Percentiles rank a stretch among this genome's conserved stretches.
Conservation (phyloP, 345 rosid species). For the Pugionium cornutum region DNA sequence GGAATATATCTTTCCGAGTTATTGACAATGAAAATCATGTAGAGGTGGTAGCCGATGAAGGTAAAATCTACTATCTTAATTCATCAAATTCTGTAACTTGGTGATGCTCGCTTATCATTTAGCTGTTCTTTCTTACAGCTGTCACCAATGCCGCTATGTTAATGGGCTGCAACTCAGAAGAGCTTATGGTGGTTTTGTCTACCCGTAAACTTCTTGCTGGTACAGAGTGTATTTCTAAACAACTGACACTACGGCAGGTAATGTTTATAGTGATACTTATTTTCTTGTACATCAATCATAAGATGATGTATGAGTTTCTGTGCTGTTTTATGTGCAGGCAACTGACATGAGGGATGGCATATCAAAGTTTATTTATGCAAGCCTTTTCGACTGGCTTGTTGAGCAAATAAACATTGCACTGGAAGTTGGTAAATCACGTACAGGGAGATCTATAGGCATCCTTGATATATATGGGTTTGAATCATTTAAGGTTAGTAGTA, state of each 20-base stretch:
- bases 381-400: slow-evolving; percentile 88
- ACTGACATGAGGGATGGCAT: slow-evolving; percentile 75
- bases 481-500: slow-evolving; percentile 60
- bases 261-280: slow-evolving; percentile 15
- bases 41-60: slow-evolving; percentile 80
- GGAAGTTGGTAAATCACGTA: slow-evolving; percentile 48
- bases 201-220: slow-evolving; percentile 70
- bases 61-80: slow-evolving; percentile 42
- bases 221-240: slow-evolving; percentile 65
- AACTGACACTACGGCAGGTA: slow-evolving; percentile 84
- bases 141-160: slow-evolving; percentile 65
- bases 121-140: slow-evolving; percentile 55
- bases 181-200: slow-evolving; percentile 64
- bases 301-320: neutral
- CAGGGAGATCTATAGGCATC: slow-evolving; percentile 75
- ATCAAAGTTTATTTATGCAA: slow-evolving; percentile 76
- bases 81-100: neutral
- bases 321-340: slow-evolving; percentile 51
- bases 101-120: slow-evolving; percentile 27
- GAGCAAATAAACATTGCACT: slow-evolving; percentile 74
- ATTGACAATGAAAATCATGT: slow-evolving; percentile 78
- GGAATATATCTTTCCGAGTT: slow-evolving; percentile 77
- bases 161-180: slow-evolving; percentile 66
- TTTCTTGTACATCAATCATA: neutral
- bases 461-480: slow-evolving; percentile 94